These are phyloP conservation scores for Cyberlindnera amylophila DNA, from an alignment of 805 yeast species.

Conservation along the genomic window DNA sequence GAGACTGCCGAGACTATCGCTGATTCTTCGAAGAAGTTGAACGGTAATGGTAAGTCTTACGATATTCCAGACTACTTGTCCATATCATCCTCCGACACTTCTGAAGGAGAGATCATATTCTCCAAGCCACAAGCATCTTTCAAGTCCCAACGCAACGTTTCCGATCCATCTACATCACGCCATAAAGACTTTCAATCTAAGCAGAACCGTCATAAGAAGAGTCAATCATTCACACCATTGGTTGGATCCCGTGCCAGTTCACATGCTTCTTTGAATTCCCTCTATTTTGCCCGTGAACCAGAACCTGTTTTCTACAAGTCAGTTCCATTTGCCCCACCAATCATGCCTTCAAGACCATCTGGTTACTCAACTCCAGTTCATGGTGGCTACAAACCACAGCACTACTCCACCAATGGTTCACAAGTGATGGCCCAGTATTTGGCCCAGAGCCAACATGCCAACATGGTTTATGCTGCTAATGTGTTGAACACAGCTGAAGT, in stretches of 20 bases:
- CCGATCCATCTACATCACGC: constrained; percentile 1
- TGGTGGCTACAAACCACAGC: constrained; percentile 1
- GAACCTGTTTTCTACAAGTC: constrained; percentile 10
- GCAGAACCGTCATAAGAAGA: constrained; percentile 2
- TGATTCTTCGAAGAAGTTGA: constrained; percentile 3
- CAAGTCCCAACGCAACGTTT: constrained; percentile 3
- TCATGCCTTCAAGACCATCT: constrained; percentile 5
- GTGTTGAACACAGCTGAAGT: constrained; percentile 47
- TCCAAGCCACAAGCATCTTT: constrained; percentile 7
- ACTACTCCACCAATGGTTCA: constrained; percentile 45
- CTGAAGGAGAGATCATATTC: constrained; percentile 12
- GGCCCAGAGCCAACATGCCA: constrained; percentile 67
- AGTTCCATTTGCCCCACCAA: constrained; percentile 18
- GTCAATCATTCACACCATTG: constrained; percentile 7
- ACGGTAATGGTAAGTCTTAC: constrained; percentile 1
- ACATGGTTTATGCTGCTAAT: constrained; percentile 47
- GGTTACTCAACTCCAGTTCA: not conserved
- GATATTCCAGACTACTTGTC: constrained; percentile 9
- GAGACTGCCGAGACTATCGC: not conserved
- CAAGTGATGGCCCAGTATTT: constrained; percentile 77
- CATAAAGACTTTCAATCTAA: not conserved
- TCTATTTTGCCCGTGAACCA: constrained; percentile 12
- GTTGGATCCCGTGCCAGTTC: constrained; percentile 17
- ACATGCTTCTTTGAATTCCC: constrained; percentile 17
- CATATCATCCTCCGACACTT: constrained; percentile 8